A percentile compares a stretch with the other conserved stretches of the same genome.
Conservation (phyloP, 148 eudicot species). For the Rhododendron mucronatum region DNA sequence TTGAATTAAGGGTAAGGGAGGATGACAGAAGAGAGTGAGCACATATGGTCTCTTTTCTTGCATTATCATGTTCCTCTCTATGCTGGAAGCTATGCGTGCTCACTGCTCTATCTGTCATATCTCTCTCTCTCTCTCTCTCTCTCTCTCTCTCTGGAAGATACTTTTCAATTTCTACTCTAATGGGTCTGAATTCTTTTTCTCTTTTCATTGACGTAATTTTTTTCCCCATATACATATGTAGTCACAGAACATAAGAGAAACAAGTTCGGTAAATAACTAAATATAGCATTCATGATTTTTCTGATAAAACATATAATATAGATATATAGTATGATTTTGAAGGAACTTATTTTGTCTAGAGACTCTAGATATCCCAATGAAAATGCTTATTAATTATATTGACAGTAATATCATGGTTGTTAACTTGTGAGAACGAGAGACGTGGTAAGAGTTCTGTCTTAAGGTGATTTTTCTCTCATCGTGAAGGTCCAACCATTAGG, state of each 20-base stretch:
- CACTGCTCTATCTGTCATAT: constrained; percentile 1
- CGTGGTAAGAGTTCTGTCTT: too few relatives aligned
- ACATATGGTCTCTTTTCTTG: constrained; percentile 1
- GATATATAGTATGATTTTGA: background rate
- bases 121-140: background rate
- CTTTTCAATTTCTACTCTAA: background rate
- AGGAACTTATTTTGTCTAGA: background rate
- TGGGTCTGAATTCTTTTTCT: background rate
- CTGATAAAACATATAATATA: too few relatives aligned
- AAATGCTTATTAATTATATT: background rate
- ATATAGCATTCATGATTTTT: too few relatives aligned
- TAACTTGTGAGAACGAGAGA: too few relatives aligned
- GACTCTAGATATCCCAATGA: background rate
- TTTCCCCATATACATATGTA: background rate
- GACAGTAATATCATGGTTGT: background rate
- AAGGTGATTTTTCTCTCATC: background rate
- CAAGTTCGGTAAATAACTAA: background rate
- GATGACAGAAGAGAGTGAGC: constrained; percentile 3
- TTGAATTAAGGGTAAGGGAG: background rate
- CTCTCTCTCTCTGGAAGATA: background rate
- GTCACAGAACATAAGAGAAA: background rate
- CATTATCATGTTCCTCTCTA: background rate
- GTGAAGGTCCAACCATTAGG: background rate
- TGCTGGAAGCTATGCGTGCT: background rate
- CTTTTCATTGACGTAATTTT: background rate